Percentiles rank a stretch among this genome's conserved stretches.
Evolutionary conservation across 2,329 filamentous ascomycete genomes (phyloP).

Genomic region (Pseudogymnoascus sp.): DNA sequence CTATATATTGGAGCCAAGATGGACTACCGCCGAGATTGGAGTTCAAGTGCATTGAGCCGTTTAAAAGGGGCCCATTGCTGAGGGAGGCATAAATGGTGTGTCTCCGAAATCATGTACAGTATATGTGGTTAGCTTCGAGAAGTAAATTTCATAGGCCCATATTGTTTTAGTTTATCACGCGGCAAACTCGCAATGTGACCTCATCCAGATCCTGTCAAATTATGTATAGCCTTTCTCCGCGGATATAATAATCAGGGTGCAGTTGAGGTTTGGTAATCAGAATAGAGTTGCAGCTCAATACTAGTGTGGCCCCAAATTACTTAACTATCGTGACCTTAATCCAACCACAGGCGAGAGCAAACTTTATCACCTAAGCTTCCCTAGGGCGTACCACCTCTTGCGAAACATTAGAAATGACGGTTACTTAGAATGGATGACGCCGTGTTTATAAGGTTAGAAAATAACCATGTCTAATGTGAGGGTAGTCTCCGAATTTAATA

Average conservation of each 20-base stretch:
- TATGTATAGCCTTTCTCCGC: background rate
- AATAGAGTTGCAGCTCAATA: background rate
- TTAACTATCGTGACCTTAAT: background rate
- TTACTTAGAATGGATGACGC: background rate
- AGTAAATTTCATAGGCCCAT: background rate
- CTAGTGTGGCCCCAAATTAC: background rate
- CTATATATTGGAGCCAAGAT: slow-evolving; percentile 39
- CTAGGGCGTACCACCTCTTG: background rate
- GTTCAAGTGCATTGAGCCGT: slow-evolving; percentile 31
- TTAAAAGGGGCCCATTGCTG: slow-evolving; percentile 34
- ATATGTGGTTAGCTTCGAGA: background rate
- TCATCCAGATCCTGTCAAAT: background rate
- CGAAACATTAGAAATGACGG: background rate
- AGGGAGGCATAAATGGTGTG: slow-evolving; percentile 15
- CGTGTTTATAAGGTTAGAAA: background rate
- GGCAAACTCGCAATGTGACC: background rate
- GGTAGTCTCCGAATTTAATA: too few relatives aligned
- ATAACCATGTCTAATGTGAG: too few relatives aligned
- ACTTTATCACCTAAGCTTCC: background rate
- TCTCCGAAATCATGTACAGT: background rate
- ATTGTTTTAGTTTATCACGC: background rate
- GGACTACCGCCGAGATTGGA: slow-evolving; percentile 31
- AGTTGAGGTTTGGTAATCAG: background rate
- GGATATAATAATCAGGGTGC: background rate
- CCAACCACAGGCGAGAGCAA: background rate